phyloP scores from a whole-genome alignment of 2,329 filamentous ascomycete genomes.

The Cadophora luteo-olivacea region DNA sequence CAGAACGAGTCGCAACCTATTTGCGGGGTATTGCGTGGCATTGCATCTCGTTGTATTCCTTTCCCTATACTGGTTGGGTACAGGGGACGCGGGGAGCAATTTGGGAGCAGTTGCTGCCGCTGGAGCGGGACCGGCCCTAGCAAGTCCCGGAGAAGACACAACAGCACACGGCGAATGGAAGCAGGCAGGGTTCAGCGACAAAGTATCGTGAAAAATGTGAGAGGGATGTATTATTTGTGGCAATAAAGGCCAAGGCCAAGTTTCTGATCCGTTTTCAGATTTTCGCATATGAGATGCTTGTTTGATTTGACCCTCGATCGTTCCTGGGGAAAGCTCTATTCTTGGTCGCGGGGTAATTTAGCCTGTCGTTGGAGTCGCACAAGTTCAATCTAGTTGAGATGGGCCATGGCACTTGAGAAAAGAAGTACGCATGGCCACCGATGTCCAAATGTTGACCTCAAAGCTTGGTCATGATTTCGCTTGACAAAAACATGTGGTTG shows the following conservation, averaged over 20 bases:
- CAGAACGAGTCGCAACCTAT: slow-evolving; percentile 88
- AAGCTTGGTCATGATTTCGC: neutral
- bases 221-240: slow-evolving; percentile 39
- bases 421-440: neutral
- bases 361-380: slow-evolving; percentile 7
- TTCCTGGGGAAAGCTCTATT: slow-evolving; percentile 18
- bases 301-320: slow-evolving; percentile 11
- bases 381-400: neutral
- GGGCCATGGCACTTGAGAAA: neutral
- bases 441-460: neutral
- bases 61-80: slow-evolving; percentile 84
- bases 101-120: slow-evolving; percentile 52
- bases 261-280: slow-evolving; percentile 17
- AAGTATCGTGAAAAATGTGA: slow-evolving; percentile 34
- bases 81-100: slow-evolving; percentile 59
- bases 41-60: slow-evolving; percentile 88
- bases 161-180: slow-evolving; percentile 64
- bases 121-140: slow-evolving; percentile 48
- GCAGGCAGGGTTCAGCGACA: slow-evolving; percentile 53
- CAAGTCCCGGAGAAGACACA: slow-evolving; percentile 44
- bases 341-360: slow-evolving; percentile 10
- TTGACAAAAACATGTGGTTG: neutral
- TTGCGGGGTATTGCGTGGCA: slow-evolving; percentile 88
- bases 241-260: slow-evolving; percentile 32
- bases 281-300: slow-evolving; percentile 11